Conservation (phyloP, 768 basidiomycete species). For the Leccinellum rugosiceps region DNA sequence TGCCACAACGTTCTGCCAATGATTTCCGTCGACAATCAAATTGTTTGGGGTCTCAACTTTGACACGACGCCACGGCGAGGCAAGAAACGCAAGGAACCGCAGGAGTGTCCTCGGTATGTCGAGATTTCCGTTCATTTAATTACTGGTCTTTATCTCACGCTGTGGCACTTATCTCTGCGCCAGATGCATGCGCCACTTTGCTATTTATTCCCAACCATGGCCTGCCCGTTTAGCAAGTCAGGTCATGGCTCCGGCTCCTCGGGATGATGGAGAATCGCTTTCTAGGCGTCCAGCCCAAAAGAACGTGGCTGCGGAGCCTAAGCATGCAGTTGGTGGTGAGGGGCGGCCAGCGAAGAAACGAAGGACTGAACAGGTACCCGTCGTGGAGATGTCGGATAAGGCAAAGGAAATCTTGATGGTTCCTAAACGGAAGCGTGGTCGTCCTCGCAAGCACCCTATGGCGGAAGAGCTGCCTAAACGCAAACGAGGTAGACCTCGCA, state of each 20-base stretch:
- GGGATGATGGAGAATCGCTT: conserved; percentile 40
- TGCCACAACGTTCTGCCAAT: conserved; percentile 71
- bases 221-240: conserved; percentile 54
- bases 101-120: conserved; percentile 71
- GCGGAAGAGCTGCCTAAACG: conserved; percentile 31
- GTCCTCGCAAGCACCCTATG: conserved; percentile 35
- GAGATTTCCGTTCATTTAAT: conserved; percentile 23
- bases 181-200: conserved; percentile 78
- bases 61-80: conserved; percentile 44
- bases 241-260: conserved; percentile 44
- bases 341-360: conserved; percentile 47
- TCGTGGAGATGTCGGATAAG: conserved; percentile 32
- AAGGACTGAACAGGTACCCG: conserved; percentile 40
- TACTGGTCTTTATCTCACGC: conserved; percentile 10
- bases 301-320: conserved; percentile 51
- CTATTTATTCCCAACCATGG: conserved; percentile 73
- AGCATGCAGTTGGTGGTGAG: conserved; percentile 44
- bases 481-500: conserved; percentile 35
- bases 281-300: conserved; percentile 52
- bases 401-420: conserved; percentile 32
- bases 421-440: conserved; percentile 33
- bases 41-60: conserved; percentile 67
- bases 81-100: conserved; percentile 58
- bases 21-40: conserved; percentile 69
- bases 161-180: conserved; percentile 10